A percentile compares a stretch with the other conserved stretches of the same genome.
phyloP scores from a whole-genome alignment of 495 filamentous ascomycete species.

The Thermochaetoides thermophila region DNA sequence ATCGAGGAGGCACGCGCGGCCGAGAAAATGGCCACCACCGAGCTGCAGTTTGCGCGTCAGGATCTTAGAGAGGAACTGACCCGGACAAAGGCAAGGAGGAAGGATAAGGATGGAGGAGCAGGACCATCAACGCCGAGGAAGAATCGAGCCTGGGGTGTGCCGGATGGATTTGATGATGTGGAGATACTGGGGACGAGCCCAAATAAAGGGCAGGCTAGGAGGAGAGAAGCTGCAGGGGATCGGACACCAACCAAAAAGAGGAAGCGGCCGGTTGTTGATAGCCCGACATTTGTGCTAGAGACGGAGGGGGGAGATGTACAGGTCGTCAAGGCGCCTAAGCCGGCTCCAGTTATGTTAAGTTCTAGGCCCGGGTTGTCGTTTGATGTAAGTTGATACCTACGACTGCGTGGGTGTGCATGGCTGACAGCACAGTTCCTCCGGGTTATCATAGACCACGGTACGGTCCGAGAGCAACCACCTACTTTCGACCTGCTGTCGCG shows the following conservation, averaged over 20 bases:
- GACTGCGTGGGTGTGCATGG: no score
- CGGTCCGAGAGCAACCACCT: constrained; percentile 19
- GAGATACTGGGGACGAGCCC: constrained; percentile 34
- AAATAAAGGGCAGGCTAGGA: constrained; percentile 22
- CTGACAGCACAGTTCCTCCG: constrained; percentile 27
- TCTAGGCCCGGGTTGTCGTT: no score
- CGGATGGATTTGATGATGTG: constrained; percentile 40
- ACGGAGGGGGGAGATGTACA: constrained; percentile 15
- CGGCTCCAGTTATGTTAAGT: no score
- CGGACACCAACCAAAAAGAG: constrained; percentile 36
- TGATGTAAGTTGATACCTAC: constrained; percentile 18
- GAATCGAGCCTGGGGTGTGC: constrained; percentile 26
- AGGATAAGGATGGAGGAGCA: constrained; percentile 7
- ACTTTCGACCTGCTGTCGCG: constrained; percentile 29
- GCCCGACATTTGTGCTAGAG: constrained; percentile 35
- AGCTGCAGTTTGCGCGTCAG: constrained; percentile 37
- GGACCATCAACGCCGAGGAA: constrained; percentile 33
- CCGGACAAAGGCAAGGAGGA: constrained; percentile 23
- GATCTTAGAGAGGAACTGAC: constrained; percentile 35
- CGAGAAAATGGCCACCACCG: constrained; percentile 30
- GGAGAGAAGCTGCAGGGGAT: constrained; percentile 22
- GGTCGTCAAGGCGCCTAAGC: background rate
- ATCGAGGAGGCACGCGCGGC: constrained; percentile 31
- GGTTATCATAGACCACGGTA: constrained; percentile 29
- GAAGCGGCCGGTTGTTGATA: constrained; percentile 36